These are phyloP conservation scores for Scheffersomyces lignosus DNA, from an alignment of 805 yeast genomes.

Conservation along the genomic window DNA sequence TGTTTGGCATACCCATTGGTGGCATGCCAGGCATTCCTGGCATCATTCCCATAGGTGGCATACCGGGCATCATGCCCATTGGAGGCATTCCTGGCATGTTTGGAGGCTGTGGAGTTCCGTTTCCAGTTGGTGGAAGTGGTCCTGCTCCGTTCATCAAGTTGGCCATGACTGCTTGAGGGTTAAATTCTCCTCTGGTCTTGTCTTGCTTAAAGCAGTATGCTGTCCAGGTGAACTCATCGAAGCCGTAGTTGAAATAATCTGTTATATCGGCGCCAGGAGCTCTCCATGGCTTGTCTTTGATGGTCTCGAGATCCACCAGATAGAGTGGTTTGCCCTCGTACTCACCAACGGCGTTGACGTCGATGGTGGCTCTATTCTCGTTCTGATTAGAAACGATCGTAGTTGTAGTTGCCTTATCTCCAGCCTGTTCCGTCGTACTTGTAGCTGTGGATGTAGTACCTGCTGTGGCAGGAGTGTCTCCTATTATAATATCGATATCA, in stretches of 20 bases:
- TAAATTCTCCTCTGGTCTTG: slow-evolving; percentile 72
- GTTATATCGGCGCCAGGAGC: slow-evolving; percentile 94
- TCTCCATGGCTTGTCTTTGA: slow-evolving; percentile 97
- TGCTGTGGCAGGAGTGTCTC: slow-evolving; percentile 27
- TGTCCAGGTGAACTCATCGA: slow-evolving; percentile 95
- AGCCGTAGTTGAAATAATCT: slow-evolving; percentile 95
- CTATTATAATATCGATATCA: slow-evolving; percentile 82
- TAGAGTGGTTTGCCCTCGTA: slow-evolving; percentile 83
- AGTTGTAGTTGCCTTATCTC: slow-evolving; percentile 33
- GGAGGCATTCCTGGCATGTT: slow-evolving; percentile 24
- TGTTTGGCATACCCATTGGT: slow-evolving; percentile 15
- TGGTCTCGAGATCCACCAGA: slow-evolving; percentile 70
- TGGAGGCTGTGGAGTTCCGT: slow-evolving; percentile 13
- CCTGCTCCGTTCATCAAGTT: slow-evolving; percentile 48
- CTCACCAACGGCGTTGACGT: slow-evolving; percentile 71
- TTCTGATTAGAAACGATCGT: slow-evolving; percentile 31
- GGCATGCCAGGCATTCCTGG: slow-evolving; percentile 20
- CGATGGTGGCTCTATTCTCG: slow-evolving; percentile 48
- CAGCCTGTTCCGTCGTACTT: slow-evolving; percentile 11
- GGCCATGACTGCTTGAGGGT: slow-evolving; percentile 77
- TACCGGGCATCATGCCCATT: slow-evolving; percentile 20
- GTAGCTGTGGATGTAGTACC: slow-evolving; percentile 28
- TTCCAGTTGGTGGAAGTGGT: slow-evolving; percentile 10
- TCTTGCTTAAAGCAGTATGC: slow-evolving; percentile 90
- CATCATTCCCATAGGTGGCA: slow-evolving; percentile 13